Percentiles rank a stretch among this genome's conserved stretches.
Conservation (phyloP, 345 rosid genomes). For the Eutrema yunnanense region DNA sequence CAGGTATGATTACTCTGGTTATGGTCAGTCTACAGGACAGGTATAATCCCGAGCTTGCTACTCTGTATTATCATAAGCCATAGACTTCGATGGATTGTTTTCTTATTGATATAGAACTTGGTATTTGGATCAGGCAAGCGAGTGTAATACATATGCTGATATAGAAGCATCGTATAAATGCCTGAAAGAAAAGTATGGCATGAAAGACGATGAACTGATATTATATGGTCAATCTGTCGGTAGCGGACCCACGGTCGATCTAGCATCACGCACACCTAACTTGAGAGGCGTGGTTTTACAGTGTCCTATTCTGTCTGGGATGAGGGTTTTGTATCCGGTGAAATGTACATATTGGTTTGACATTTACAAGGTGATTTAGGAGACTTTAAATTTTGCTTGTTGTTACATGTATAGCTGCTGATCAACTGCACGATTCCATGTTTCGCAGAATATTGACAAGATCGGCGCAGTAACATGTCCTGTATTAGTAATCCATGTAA, state of each 20-base stretch:
- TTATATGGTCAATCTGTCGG: constrained; percentile 94
- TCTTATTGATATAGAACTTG: neutral
- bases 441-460: constrained; percentile 86
- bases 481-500: constrained; percentile 83
- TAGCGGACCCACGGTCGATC: constrained; percentile 89
- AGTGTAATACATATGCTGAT: constrained; percentile 82
- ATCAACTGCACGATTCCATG: neutral
- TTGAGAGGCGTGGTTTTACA: constrained; percentile 80
- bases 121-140: constrained; percentile 66
- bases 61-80: neutral
- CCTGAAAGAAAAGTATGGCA: constrained; percentile 68
- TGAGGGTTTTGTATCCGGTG: constrained; percentile 88
- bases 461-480: constrained; percentile 69
- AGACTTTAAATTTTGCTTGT: neutral
- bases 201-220: constrained; percentile 73
- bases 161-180: constrained; percentile 74
- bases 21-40: constrained; percentile 95
- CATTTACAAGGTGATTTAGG: constrained; percentile 67
- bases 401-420: neutral
- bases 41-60: constrained; percentile 25
- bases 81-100: constrained; percentile 1
- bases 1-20: constrained; percentile 97
- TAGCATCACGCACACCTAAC: constrained; percentile 71
- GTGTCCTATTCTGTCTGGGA: constrained; percentile 87
- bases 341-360: constrained; percentile 94